Base-by-base conservation (phyloP, 108 stramenopile genomes). In the Bacterosira constricta region DNA sequence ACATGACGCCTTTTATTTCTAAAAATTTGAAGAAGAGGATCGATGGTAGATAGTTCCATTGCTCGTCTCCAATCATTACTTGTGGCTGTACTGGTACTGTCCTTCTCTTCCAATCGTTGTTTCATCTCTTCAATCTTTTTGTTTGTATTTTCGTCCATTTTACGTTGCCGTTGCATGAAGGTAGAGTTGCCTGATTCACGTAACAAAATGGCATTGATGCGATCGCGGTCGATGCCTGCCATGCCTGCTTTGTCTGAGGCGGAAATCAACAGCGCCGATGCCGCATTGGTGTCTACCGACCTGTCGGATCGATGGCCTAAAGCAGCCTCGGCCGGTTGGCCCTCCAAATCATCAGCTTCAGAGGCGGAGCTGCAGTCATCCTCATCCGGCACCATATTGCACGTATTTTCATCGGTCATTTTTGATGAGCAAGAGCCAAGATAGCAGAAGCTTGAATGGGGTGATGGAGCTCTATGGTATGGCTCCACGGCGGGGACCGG, bases 211-310 rank as follows among this genome's bases (percentile, higher is more conserved):
- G 79, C 76, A 69, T 91, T 89, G 49, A 94, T 91, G 37, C 73
- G 61, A 2, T 73, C 59, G n/a, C 93, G 85, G 73, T 94, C 92
- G 20, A 93, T 86, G 12, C 81, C 81, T 35, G 88, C 81, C 92
- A 93, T 93, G 17, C 92, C 92, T 7, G 92, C 92, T 70, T 93
- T 93, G 79, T 85, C 85, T 46, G 77, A 63, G 7, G 92, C 92
- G 9, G 87, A 77, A 27, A 90, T 82, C 18, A 90, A 60, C 35
- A 93, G 71, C 1, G 88, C 92, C 7, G 89, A 82, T n/a, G 92
- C 92, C 32, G 77, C 34, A 49, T 5, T n/a, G 42, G 13, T 44
- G 42, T 44, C 5, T 44, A 44, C 4, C 13, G 5, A 23, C 21
- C 23, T 23, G 17, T n/a, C n/a, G n/a, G n/a, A n/a, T n/a, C n/a